phyloP scores from a whole-genome alignment of 768 basidiomycete genomes.

The Naganishia randhawae region DNA sequence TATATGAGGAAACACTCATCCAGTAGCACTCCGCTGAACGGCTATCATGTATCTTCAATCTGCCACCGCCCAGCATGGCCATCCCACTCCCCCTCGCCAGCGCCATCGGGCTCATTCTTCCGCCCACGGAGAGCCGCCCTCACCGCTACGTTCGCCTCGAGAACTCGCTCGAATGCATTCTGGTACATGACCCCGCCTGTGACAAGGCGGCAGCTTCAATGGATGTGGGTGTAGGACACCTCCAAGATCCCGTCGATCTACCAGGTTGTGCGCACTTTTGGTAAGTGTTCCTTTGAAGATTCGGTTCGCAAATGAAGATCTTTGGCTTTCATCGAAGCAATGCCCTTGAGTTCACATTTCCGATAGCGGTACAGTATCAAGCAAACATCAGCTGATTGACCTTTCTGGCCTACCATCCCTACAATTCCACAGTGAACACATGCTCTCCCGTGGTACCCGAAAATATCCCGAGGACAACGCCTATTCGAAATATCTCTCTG shows the following conservation, averaged over 20 bases:
- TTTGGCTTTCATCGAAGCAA: background rate
- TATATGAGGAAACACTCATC: background rate
- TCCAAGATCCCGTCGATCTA: conserved; percentile 70
- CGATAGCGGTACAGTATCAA: no score
- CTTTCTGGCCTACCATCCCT: background rate
- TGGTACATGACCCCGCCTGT: conserved; percentile 76
- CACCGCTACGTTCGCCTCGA: conserved; percentile 67
- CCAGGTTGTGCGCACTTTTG: conserved; percentile 52
- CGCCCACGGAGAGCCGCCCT: conserved; percentile 46
- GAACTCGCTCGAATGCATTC: conserved; percentile 80
- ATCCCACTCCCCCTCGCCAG: background rate
- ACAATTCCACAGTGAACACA: conserved; percentile 61
- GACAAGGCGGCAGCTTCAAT: conserved; percentile 94
- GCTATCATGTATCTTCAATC: background rate
- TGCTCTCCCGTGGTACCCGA: conserved; percentile 72
- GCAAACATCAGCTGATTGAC: background rate
- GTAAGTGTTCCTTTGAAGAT: background rate
- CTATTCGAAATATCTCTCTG: conserved; percentile 62
- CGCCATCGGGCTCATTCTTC: conserved; percentile 41
- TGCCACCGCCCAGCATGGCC: background rate
- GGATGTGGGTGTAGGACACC: conserved; percentile 89
- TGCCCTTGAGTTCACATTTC: no score
- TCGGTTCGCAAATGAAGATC: background rate
- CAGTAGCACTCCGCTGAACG: background rate
- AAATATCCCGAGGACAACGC: conserved; percentile 71